Evolutionary conservation across 139 green algal genomes (phyloP).

Genomic region (Picochlorum sp.): DNA sequence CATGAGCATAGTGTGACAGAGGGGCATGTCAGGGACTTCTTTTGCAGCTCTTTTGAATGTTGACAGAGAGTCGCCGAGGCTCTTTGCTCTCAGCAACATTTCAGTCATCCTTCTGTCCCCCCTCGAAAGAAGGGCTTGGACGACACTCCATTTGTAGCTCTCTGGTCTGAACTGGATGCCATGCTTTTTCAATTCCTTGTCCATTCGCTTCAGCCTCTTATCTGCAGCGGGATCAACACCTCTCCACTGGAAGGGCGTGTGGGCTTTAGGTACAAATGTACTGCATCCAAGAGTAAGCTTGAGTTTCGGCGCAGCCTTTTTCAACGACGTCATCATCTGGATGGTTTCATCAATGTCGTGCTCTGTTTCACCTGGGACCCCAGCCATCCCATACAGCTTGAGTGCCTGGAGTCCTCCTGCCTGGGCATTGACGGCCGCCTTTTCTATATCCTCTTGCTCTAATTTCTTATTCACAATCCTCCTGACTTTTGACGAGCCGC

Average conservation of each 20-base stretch:
- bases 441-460: constrained; percentile 32
- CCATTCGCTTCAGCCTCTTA: constrained; percentile 25
- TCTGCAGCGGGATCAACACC: constrained; percentile 24
- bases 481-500: constrained; percentile 36
- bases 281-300: constrained; percentile 37
- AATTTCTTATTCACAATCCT: constrained; percentile 42
- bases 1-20: constrained; percentile 31
- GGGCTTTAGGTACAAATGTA: constrained; percentile 48
- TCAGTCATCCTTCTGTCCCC: constrained; percentile 31
- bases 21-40: constrained; percentile 32
- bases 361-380: constrained; percentile 38
- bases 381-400: constrained; percentile 51
- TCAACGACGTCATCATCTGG: constrained; percentile 34
- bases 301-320: constrained; percentile 17
- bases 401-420: constrained; percentile 34
- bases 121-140: constrained; percentile 36
- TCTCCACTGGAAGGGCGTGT: constrained; percentile 49
- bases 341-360: constrained; percentile 36
- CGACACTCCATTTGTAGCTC: constrained; percentile 46
- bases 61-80: constrained; percentile 30
- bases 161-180: constrained; percentile 41
- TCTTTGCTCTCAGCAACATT: constrained; percentile 26
- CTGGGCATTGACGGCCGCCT: constrained; percentile 15
- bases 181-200: constrained; percentile 23
- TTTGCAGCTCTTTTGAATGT: constrained; percentile 39